Conservation (phyloP, 1,284 basidiomycete species). For the Heimioporus retisporus region DNA sequence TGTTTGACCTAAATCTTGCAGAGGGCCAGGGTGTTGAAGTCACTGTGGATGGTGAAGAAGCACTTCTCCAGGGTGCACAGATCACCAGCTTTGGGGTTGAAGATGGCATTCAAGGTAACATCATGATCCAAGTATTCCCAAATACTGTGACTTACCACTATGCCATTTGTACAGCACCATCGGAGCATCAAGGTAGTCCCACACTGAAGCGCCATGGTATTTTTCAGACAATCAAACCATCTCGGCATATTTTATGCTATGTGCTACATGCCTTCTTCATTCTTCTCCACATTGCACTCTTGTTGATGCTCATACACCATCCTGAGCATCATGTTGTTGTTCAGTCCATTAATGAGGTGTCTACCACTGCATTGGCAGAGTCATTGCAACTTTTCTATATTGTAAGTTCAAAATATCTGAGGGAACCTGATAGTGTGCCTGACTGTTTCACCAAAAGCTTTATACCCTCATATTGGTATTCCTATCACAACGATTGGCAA, state of each 20-base stretch:
- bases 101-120: neutral
- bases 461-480: too few relatives aligned
- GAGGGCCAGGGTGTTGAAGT: neutral
- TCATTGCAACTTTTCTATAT: constrained; percentile 4
- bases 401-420: neutral
- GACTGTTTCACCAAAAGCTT: too few relatives aligned
- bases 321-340: neutral
- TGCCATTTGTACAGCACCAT: neutral
- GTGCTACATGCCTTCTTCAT: neutral
- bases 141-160: neutral
- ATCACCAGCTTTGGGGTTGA: neutral
- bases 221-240: neutral
- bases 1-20: constrained; percentile 1
- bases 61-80: neutral
- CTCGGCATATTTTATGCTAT: constrained; percentile 3
- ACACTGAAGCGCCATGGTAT: neutral
- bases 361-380: neutral
- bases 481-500: too few relatives aligned
- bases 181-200: neutral
- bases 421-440: neutral
- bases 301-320: neutral
- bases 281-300: neutral
- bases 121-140: neutral
- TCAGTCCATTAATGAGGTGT: neutral
- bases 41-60: neutral